These are phyloP conservation scores for Pestalotiopsis sp. DNA, from an alignment of 2,329 filamentous ascomycete genomes.

Conservation along the genomic window DNA sequence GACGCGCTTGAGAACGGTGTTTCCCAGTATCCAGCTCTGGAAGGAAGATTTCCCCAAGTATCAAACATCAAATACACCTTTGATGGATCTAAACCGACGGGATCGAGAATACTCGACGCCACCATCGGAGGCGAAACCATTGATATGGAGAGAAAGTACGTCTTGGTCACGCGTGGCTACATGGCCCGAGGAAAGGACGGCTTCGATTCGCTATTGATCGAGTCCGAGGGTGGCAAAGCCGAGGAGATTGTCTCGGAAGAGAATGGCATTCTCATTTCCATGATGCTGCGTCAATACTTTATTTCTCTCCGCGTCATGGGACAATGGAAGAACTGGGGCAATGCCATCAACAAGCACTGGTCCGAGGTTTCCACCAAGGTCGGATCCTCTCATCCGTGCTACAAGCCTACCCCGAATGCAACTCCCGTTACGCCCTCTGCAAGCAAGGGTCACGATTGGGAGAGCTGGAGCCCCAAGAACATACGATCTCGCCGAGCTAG, in stretches of 20 bases:
- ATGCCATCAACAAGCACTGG: slow-evolving; percentile 68
- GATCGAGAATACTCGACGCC: slow-evolving; percentile 65
- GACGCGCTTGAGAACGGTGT: slow-evolving; percentile 87
- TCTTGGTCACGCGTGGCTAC: slow-evolving; percentile 80
- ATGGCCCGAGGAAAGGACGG: slow-evolving; percentile 90
- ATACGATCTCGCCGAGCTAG: slow-evolving; percentile 36
- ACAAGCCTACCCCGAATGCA: slow-evolving; percentile 36
- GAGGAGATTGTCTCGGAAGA: slow-evolving; percentile 84
- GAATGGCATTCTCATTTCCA: slow-evolving; percentile 83
- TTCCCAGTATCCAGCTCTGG: slow-evolving; percentile 77
- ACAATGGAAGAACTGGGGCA: slow-evolving; percentile 74
- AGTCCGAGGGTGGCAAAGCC: slow-evolving; percentile 74
- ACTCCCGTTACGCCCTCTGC: slow-evolving; percentile 15
- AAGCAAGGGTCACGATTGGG: slow-evolving; percentile 32
- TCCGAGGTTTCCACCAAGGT: slow-evolving; percentile 63
- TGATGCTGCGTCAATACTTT: slow-evolving; percentile 88
- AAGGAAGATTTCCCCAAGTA: slow-evolving; percentile 85
- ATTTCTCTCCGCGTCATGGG: slow-evolving; percentile 82
- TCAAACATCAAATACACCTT: slow-evolving; percentile 80
- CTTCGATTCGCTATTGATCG: slow-evolving; percentile 74
- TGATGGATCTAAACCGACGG: slow-evolving; percentile 62
- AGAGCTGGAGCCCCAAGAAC: slow-evolving; percentile 38
- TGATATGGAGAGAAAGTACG: slow-evolving; percentile 66
- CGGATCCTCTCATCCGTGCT: slow-evolving; percentile 51
- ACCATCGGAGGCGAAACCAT: slow-evolving; percentile 64